phyloP scores from a whole-genome alignment of 768 basidiomycete species.

The Cystobasidium tubakii region DNA sequence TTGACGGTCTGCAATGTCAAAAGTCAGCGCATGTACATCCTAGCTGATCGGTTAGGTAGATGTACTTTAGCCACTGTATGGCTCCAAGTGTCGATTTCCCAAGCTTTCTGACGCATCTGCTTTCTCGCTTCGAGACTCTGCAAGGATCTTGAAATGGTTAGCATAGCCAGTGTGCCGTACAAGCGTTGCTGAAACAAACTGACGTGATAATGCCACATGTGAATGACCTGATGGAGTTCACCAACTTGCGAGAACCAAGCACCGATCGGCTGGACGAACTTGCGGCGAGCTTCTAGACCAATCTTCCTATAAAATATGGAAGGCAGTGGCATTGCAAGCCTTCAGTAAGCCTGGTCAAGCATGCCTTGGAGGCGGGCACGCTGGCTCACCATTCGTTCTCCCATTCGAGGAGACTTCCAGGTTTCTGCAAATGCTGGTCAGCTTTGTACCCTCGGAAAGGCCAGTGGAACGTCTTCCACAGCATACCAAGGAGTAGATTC shows the following conservation, averaged over 20 bases:
- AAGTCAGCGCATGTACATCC: not conserved
- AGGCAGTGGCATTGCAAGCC: not conserved
- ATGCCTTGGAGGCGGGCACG: no score
- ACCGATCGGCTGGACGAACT: conserved; percentile 76
- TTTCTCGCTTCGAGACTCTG: conserved; percentile 59
- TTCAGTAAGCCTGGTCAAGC: conserved; percentile 4
- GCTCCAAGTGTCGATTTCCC: conserved; percentile 85
- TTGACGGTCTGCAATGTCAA: conserved; percentile 66
- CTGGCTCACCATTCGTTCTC: conserved; percentile 81
- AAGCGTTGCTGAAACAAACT: not conserved
- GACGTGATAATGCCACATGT: conserved; percentile 91
- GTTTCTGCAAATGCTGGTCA: conserved; percentile 55
- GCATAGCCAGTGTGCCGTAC: no score
- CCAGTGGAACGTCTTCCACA: not conserved
- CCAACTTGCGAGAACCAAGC: conserved; percentile 73
- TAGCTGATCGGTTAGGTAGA: not conserved
- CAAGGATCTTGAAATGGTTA: not conserved
- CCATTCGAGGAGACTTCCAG: conserved; percentile 90
- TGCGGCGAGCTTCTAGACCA: conserved; percentile 87
- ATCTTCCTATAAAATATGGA: conserved; percentile 59
- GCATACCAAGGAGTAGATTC: conserved; percentile 61
- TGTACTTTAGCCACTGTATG: conserved; percentile 41
- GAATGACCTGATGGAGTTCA: conserved; percentile 56
- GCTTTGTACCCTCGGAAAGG: not conserved
- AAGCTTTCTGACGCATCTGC: conserved; percentile 77